phyloP scores from a whole-genome alignment of 257 asterid species.

The Petunia axillaris region DNA sequence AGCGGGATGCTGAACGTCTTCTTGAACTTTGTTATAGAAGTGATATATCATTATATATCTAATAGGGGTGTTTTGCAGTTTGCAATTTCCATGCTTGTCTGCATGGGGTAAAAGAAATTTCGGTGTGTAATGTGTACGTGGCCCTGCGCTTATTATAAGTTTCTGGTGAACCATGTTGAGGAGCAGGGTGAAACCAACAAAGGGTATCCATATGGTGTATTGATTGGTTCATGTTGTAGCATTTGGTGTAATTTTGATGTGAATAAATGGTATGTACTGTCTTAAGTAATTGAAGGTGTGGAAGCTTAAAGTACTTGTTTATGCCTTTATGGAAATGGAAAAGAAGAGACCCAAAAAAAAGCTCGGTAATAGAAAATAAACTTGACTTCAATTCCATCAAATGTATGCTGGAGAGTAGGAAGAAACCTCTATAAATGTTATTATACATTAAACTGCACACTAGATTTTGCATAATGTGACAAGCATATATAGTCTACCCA shows the following conservation, averaged over 20 bases:
- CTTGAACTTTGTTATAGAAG: background rate
- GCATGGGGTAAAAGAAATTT: background rate
- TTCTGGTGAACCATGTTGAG: background rate
- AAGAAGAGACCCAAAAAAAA: too few relatives aligned
- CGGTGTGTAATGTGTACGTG: background rate
- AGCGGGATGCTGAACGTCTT: too few relatives aligned
- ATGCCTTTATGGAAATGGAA: constrained; percentile 5
- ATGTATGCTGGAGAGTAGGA: constrained; percentile 9
- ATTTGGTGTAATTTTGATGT: background rate
- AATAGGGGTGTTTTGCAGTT: background rate
- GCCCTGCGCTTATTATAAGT: background rate
- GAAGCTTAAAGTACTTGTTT: constrained; percentile 39
- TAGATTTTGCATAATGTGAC: too few relatives aligned
- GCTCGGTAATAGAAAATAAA: background rate
- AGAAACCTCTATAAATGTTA: background rate
- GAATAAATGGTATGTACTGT: background rate
- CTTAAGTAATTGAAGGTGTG: constrained; percentile 26
- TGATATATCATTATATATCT: background rate
- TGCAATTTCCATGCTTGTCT: background rate
- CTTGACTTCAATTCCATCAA: constrained; percentile 1
- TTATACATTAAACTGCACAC: too few relatives aligned
- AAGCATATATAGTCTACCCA: too few relatives aligned
- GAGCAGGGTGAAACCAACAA: background rate
- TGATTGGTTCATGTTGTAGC: background rate
- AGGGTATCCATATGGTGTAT: constrained; percentile 5